Percentiles rank a stretch among this genome's conserved stretches.
phyloP scores from a whole-genome alignment of 2,329 filamentous ascomycete genomes.

The Hysterium pulicare region DNA sequence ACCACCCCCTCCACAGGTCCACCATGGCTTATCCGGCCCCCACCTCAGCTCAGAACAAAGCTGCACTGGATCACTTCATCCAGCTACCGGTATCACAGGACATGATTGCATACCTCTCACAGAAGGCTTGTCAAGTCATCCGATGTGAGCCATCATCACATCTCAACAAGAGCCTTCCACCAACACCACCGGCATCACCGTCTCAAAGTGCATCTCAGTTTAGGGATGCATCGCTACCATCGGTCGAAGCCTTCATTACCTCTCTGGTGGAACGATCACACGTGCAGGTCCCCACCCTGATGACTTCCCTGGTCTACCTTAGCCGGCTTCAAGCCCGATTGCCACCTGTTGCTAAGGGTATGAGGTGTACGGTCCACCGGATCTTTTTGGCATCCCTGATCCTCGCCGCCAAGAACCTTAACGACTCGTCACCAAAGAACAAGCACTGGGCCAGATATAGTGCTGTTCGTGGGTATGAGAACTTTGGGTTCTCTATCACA shows the following conservation, averaged over 20 bases:
- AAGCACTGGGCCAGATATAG: slow-evolving; percentile 99
- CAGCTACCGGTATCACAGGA: slow-evolving; percentile 69
- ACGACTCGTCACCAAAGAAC: slow-evolving; percentile 98
- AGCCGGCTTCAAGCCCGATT: slow-evolving; percentile 77
- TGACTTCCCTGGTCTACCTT: slow-evolving; percentile 95
- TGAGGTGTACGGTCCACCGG: slow-evolving; percentile 93
- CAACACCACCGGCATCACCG: slow-evolving; percentile 59
- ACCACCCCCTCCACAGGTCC: slow-evolving; percentile 14
- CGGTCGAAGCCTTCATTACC: slow-evolving; percentile 85
- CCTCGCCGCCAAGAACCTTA: slow-evolving; percentile 90
- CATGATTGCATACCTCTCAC: slow-evolving; percentile 75
- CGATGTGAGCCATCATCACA: slow-evolving; percentile 60
- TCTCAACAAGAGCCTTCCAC: slow-evolving; percentile 50
- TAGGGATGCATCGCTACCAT: slow-evolving; percentile 59
- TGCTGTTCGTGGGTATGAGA: slow-evolving; percentile 65
- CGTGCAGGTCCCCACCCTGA: slow-evolving; percentile 93
- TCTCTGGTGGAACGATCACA: slow-evolving; percentile 89
- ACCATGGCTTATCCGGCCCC: slow-evolving; percentile 45
- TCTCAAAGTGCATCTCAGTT: slow-evolving; percentile 50
- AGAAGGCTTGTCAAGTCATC: slow-evolving; percentile 73
- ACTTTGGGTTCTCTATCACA: slow-evolving; percentile 87
- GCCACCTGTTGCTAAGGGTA: slow-evolving; percentile 90
- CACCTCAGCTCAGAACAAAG: slow-evolving; percentile 58
- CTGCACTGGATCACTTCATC: slow-evolving; percentile 76
- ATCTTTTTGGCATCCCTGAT: slow-evolving; percentile 92